These are phyloP conservation scores for Aureobasidium sp. DNA, from an alignment of 2,329 filamentous ascomycete genomes.

Conservation along the genomic window DNA sequence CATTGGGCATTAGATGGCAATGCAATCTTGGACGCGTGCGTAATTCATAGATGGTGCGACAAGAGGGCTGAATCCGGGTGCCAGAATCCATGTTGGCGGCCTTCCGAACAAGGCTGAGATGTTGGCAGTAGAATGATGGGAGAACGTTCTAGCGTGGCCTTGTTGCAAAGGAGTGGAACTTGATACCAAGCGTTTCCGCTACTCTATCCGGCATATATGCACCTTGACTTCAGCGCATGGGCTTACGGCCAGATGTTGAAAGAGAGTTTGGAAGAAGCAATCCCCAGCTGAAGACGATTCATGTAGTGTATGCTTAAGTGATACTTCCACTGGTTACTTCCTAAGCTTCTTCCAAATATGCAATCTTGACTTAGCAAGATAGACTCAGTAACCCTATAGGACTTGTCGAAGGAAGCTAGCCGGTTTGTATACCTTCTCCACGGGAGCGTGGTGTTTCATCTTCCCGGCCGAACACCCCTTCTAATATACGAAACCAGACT, in stretches of 20 bases:
- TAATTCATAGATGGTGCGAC: not conserved
- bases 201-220: not conserved
- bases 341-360: not conserved
- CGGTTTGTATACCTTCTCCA: not conserved
- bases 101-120: not conserved
- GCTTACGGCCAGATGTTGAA: not conserved
- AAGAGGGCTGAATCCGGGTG: not conserved
- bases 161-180: not conserved
- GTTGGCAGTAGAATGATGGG: not conserved
- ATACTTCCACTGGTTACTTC: too few species aligned
- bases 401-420: not conserved
- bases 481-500: not conserved
- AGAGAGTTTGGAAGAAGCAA: not conserved
- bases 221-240: not conserved
- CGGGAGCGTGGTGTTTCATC: constrained; percentile 4
- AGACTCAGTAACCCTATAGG: not conserved
- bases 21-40: not conserved
- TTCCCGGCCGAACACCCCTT: not conserved
- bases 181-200: not conserved
- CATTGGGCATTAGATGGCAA: not conserved
- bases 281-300: not conserved
- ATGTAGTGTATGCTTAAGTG: not conserved
- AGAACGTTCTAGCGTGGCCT: constrained; percentile 12
- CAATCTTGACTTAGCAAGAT: not conserved
- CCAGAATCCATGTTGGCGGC: not conserved